Evolutionary conservation across 805 yeast species (phyloP), one percentile per base, ranked within the genome.

Genomic region (Wickerhamomyces queroliae): DNA sequence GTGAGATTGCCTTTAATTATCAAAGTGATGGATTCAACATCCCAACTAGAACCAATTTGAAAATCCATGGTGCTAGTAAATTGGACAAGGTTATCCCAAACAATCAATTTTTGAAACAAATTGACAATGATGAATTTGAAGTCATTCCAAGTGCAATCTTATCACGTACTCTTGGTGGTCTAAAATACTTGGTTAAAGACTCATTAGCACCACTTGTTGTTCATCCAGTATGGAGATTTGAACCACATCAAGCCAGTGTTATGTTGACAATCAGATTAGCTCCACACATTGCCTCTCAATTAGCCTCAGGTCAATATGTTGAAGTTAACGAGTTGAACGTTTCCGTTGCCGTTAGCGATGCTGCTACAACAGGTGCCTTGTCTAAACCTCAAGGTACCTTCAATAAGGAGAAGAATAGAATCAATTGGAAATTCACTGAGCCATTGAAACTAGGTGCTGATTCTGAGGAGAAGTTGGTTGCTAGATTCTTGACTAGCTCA

Each of bases 371-470:
- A 2, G 70, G 81, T 17, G 97, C 96, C 1, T 79, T 89, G 45
- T 83, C 95, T 3, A 87, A 85, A 58, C 99, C 99, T 5, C 80
- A 84, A 40, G 98, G 97, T 41, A 77, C 95, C 1, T 91, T 89
- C 69, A 87, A 83, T 62, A 83, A 78, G 54, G 97, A 89, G 38
- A 80, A 78, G 55, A 82, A 78, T 49, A 76, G 97, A 62, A 81
- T 93, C 42, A 82, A 93, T 1, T 90, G 97, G 96, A 76, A 83
- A 56, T 78, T 79, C 49, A 64, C 49, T 41, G 67, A 64, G 34
- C 67, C 72, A 11, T 50, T 74, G 10, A 55, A 50, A 4, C 50
- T 78, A 18, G 49, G 50, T 21, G 36, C 36, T 15, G 58, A 58
- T 2, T 53, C 50, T 16, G 89, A 83, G 48, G 81, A 82, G 51